Percentiles rank a stretch among this genome's conserved stretches.
These are phyloP conservation scores for Tricholoma furcatifolium DNA, from an alignment of 768 basidiomycete genomes.

Conservation along the genomic window DNA sequence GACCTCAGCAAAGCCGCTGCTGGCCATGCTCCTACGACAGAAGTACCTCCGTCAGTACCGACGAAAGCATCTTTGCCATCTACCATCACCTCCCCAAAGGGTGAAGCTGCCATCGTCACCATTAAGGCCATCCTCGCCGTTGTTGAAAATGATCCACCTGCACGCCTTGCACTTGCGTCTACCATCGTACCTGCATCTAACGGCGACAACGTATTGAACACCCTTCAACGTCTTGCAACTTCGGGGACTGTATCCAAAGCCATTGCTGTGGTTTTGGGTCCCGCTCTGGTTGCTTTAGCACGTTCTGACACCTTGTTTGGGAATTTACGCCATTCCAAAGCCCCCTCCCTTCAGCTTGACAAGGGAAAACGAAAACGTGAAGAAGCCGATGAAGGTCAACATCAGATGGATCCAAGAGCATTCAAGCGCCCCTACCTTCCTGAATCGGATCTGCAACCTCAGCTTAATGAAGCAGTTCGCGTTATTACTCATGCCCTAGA, in stretches of 20 bases:
- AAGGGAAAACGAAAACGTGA: slow-evolving; percentile 79
- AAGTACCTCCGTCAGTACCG: slow-evolving; percentile 5
- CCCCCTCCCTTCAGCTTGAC: slow-evolving; percentile 59
- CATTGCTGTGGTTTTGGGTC: slow-evolving; percentile 56
- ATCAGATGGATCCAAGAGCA: slow-evolving; percentile 26
- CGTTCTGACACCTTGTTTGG: slow-evolving; percentile 66
- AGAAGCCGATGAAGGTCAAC: slow-evolving; percentile 41
- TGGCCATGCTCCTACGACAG: slow-evolving; percentile 22
- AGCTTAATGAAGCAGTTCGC: slow-evolving; percentile 60
- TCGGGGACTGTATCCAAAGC: slow-evolving; percentile 50
- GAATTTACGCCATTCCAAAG: slow-evolving; percentile 60
- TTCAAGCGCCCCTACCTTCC: slow-evolving; percentile 47
- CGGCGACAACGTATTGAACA: slow-evolving; percentile 53
- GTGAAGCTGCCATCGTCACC: slow-evolving; percentile 60
- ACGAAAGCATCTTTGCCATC: slow-evolving; percentile 4
- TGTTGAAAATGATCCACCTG: slow-evolving; percentile 54
- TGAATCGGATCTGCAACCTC: slow-evolving; percentile 49
- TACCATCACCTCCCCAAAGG: slow-evolving; percentile 37
- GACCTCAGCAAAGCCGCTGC: slow-evolving; percentile 68
- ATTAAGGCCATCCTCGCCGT: slow-evolving; percentile 62
- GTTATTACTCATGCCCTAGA: slow-evolving; percentile 51
- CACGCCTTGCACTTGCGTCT: slow-evolving; percentile 51
- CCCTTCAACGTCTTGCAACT: slow-evolving; percentile 48
- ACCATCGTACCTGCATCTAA: slow-evolving; percentile 46
- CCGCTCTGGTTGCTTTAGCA: slow-evolving; percentile 62